A percentile compares a stretch with the other conserved stretches of the same genome.
Evolutionary conservation across 768 basidiomycete species (phyloP).

Genomic region (Myochromella boudieri): DNA sequence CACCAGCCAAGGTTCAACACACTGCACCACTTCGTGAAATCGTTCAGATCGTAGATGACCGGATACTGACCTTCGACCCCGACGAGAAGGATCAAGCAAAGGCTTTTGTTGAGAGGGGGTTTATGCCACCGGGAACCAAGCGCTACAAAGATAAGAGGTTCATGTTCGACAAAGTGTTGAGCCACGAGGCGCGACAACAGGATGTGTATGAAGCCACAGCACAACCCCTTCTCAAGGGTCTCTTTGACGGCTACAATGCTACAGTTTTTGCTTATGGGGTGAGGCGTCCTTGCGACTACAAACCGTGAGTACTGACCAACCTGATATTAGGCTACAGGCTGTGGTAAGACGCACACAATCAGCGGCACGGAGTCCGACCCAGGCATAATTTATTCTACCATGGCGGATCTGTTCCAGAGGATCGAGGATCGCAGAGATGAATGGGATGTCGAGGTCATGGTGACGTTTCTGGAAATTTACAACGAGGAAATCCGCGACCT

Average conservation of each 20-base stretch:
- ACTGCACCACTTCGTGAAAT: conserved; percentile 69
- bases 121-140: conserved; percentile 83
- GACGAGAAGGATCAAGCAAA: conserved; percentile 82
- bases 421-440: conserved; percentile 89
- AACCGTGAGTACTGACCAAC: conserved; percentile 7
- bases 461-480: conserved; percentile 98
- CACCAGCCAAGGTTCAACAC: conserved; percentile 55
- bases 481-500: conserved; percentile 98
- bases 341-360: conserved; percentile 99
- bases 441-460: conserved; percentile 81
- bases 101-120: conserved; percentile 83
- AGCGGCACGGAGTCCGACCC: conserved; percentile 87
- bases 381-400: conserved; percentile 94
- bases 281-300: conserved; percentile 20
- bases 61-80: conserved; percentile 94
- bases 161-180: conserved; percentile 95
- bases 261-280: conserved; percentile 99
- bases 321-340: conserved; percentile 88
- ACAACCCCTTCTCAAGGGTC: conserved; percentile 77
- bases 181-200: conserved; percentile 75
- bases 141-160: conserved; percentile 96
- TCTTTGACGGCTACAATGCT: conserved; percentile 94
- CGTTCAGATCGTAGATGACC: conserved; percentile 90
- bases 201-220: conserved; percentile 88
- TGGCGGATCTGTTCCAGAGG: conserved; percentile 93